Conservation (phyloP, 1,284 basidiomycete genomes). For the Chondrostereum purpureum region DNA sequence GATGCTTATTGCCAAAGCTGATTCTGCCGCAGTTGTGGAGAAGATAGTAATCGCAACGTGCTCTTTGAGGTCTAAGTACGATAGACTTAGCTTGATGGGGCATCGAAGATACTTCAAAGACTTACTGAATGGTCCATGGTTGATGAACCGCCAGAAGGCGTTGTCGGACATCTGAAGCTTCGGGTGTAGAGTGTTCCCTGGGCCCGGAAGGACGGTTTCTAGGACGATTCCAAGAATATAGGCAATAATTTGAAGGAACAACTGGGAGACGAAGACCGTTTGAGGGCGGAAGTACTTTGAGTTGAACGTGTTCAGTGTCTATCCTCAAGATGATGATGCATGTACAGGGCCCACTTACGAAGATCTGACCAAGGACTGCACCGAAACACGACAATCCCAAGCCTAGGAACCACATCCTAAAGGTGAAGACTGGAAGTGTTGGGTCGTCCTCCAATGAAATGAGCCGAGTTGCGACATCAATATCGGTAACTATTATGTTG, state of each 20-base stretch:
- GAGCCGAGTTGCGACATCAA: slow-evolving; percentile 39
- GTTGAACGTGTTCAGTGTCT: background rate
- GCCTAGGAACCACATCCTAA: slow-evolving; percentile 37
- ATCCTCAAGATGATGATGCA: background rate
- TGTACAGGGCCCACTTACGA: slow-evolving; percentile 27
- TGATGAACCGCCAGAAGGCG: background rate
- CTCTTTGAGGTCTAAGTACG: slow-evolving; percentile 1
- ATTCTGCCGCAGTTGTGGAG: background rate
- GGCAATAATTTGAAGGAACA: slow-evolving; percentile 48
- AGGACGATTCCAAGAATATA: slow-evolving; percentile 31
- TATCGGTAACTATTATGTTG: slow-evolving; percentile 30
- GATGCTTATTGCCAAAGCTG: background rate
- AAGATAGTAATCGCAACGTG: slow-evolving; percentile 2
- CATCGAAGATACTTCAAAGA: background rate
- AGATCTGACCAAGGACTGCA: slow-evolving; percentile 52
- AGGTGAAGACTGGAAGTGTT: slow-evolving; percentile 37
- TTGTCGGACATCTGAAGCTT: too few species aligned
- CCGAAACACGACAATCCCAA: slow-evolving; percentile 48
- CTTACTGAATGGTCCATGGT: background rate
- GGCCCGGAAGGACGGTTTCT: slow-evolving; percentile 40
- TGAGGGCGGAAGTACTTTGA: slow-evolving; percentile 41
- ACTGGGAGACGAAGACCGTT: slow-evolving; percentile 46
- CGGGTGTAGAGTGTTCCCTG: too few species aligned
- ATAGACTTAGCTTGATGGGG: background rate
- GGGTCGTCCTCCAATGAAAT: slow-evolving; percentile 54